phyloP scores from a whole-genome alignment of 169 alveolate genomes.

The Perkinsus chesapeaki region DNA sequence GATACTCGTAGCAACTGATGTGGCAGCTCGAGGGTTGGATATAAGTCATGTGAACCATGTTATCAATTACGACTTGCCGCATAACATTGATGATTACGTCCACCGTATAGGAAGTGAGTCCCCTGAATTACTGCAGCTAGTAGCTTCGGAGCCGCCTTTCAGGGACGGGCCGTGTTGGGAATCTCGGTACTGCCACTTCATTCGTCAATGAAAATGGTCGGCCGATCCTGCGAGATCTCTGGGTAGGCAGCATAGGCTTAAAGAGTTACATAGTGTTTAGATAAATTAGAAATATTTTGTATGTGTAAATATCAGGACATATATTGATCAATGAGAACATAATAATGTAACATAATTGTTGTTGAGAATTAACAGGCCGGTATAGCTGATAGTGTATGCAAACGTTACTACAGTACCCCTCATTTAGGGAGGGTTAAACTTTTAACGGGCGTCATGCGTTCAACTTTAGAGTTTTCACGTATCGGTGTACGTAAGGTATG shows the following conservation, averaged over 20 bases:
- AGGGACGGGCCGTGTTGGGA: conserved; percentile 95
- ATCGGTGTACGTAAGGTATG: too few species aligned
- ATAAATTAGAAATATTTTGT: too few species aligned
- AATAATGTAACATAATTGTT: too few species aligned
- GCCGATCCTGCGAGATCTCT: conserved; percentile 63
- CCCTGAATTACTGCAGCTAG: not conserved
- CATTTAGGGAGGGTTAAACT: too few species aligned
- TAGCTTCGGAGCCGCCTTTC: not conserved
- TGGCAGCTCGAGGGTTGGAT: conserved; percentile 98
- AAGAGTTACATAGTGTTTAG: too few species aligned
- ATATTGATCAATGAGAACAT: too few species aligned
- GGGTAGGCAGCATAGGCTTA: not conserved
- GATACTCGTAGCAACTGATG: conserved; percentile 96
- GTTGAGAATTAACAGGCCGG: too few species aligned
- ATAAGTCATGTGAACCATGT: conserved; percentile 90
- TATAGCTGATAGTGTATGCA: too few species aligned
- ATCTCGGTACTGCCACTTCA: conserved; percentile 90
- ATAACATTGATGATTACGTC: conserved; percentile 86
- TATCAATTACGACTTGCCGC: conserved; percentile 90
- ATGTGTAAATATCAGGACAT: too few species aligned
- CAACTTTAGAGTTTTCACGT: too few species aligned
- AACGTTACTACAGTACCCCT: too few species aligned
- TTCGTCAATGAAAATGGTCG: conserved; percentile 78
- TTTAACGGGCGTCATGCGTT: too few species aligned
- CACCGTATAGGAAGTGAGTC: conserved; percentile 82